Conservation (phyloP, 2,329 filamentous ascomycete species). For the Neopestalotiopsis sp. region DNA sequence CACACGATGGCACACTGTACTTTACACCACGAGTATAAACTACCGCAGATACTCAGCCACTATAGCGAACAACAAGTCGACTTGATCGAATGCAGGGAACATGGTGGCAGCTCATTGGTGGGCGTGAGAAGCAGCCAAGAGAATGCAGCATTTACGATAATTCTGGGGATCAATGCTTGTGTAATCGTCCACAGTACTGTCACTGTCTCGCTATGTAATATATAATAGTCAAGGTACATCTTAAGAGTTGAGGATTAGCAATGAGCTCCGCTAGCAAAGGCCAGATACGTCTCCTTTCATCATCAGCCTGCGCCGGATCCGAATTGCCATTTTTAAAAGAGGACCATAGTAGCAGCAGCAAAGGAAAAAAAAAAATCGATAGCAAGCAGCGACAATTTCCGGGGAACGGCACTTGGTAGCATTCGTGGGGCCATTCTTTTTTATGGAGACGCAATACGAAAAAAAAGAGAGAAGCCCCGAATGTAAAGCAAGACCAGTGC, state of each 20-base stretch:
- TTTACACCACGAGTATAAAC: not conserved
- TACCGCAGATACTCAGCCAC: not conserved
- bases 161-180: not conserved
- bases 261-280: not conserved
- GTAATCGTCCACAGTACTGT: not conserved
- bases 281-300: not conserved
- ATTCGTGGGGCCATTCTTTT: not conserved
- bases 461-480: not conserved
- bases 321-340: no score
- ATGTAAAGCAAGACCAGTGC: not conserved
- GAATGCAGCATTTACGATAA: not conserved
- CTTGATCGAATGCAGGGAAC: no score
- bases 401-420: constrained; percentile 2
- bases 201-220: not conserved
- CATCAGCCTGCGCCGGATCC: not conserved
- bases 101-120: no score
- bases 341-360: not conserved
- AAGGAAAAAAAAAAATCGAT: not conserved
- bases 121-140: no score
- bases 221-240: not conserved
- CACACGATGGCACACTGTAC: not conserved
- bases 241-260: not conserved
- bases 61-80: not conserved
- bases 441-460: constrained; percentile 1
- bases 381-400: not conserved